Evolutionary conservation across 371 early-diverging fungal species (phyloP), one percentile per base, ranked within the genome.

Genomic region (Mucor indicus): DNA sequence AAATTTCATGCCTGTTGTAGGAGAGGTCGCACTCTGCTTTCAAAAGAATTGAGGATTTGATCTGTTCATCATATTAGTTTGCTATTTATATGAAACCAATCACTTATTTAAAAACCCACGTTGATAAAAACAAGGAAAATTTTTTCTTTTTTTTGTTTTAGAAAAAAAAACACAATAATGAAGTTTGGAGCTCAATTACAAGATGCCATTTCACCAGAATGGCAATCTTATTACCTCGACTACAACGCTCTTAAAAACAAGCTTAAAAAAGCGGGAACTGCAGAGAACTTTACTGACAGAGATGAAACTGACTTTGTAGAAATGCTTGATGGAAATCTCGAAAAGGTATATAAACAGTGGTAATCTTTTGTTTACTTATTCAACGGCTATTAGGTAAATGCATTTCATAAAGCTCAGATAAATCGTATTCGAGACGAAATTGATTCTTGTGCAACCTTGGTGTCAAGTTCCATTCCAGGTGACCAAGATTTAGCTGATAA

Each of bases 111-210:
- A 13, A 15, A 13, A 13, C 4, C 15, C 5, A 13, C n/a, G 7
- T 27, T 5, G 29, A 7, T 27, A 5, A 27, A 27, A 7, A 27
- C 7, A 27, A 27, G 11, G 6, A 8, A 12, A 12, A 12, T 5
- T 25, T 42, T 16, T 27, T 25, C 19, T 24, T 2, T 21, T 16
- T 24, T 41, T 15, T 41, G 1, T 25, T n/a, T 27, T 23, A 31
- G 7, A 21, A 7, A 42, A 44, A 12, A 6, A 8, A 9, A 13
- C 15, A 15, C 15, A 33, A 33, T 33, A 6, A 98, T 98, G 98
- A 95, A 95, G 80, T 98, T 96, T 77, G 94, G 92, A 46, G 82
- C 87, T 50, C 91, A 92, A 67, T 78, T 96, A 22, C 77, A 82
- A 51, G 86, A 87, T 30, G 79, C 85, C 31, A 79, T 91, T 44